Percentiles rank a stretch among this genome's conserved stretches.
Conservation (phyloP, 805 yeast genomes). For the Candida coquimbonensis region DNA sequence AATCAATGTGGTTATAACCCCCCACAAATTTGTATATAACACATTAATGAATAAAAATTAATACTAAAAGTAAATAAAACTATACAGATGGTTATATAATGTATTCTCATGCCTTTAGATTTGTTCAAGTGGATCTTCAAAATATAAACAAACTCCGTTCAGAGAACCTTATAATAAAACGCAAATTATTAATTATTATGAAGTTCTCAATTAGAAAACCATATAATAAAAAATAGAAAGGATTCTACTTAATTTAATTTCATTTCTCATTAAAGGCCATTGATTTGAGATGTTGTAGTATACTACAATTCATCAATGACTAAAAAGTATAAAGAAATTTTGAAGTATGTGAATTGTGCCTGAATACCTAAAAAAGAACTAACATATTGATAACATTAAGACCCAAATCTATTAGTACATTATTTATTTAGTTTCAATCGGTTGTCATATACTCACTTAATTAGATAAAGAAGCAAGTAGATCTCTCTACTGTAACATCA, state of each 20-base stretch:
- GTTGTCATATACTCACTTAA: too few relatives aligned
- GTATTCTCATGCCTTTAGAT: constrained; percentile 37
- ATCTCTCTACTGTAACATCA: too few relatives aligned
- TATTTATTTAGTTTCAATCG: too few relatives aligned
- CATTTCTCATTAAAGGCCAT: constrained; percentile 4
- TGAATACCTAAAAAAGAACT: neutral
- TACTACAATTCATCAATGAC: neutral
- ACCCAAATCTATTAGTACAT: neutral
- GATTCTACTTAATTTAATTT: neutral
- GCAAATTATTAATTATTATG: too few relatives aligned
- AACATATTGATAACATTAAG: neutral
- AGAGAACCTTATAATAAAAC: constrained; percentile 11
- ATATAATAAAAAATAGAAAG: too few relatives aligned
- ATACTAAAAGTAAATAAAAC: neutral
- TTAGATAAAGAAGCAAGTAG: too few relatives aligned
- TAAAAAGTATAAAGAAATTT: constrained; percentile 7
- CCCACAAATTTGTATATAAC: constrained; percentile 3
- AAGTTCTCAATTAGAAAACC: too few relatives aligned
- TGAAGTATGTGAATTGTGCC: neutral
- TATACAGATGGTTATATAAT: too few relatives aligned
- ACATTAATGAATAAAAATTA: neutral
- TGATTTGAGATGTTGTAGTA: neutral
- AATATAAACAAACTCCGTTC: constrained; percentile 33
- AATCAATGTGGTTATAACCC: neutral
- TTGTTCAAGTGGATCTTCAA: constrained; percentile 24